Conservation (phyloP, 371 early-diverging fungal species). For the Mortierella polycephala region DNA sequence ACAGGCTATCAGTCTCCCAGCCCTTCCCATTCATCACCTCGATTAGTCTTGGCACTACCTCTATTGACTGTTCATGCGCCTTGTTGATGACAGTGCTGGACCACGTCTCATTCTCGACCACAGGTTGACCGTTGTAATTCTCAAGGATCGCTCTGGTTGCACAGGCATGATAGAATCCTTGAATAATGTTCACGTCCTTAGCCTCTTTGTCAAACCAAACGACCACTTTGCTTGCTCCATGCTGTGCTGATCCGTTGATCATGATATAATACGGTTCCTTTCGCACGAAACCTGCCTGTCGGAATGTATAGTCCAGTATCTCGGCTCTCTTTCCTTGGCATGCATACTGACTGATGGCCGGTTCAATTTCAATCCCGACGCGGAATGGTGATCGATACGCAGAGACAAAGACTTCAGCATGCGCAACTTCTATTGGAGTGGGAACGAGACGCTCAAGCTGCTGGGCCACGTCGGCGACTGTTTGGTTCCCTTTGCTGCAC, state of each 20-base stretch:
- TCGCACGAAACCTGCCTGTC: slow-evolving; percentile 38
- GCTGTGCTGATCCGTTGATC: slow-evolving; percentile 17
- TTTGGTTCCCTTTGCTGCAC: slow-evolving; percentile 3
- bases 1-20: slow-evolving; percentile 50
- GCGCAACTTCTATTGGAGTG: slow-evolving; percentile 51
- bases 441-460: slow-evolving; percentile 30
- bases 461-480: slow-evolving; percentile 5
- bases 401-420: slow-evolving; percentile 56
- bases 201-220: slow-evolving; percentile 64
- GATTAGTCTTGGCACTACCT: slow-evolving; percentile 15
- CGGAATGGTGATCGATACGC: slow-evolving; percentile 46
- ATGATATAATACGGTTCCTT: slow-evolving; percentile 50
- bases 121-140: background rate
- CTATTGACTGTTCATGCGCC: slow-evolving; percentile 22
- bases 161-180: slow-evolving; percentile 68
- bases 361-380: slow-evolving; percentile 52
- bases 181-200: slow-evolving; percentile 56
- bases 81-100: background rate
- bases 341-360: slow-evolving; percentile 34
- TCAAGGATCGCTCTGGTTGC: slow-evolving; percentile 24
- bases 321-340: slow-evolving; percentile 14
- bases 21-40: slow-evolving; percentile 29
- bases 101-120: slow-evolving; percentile 5
- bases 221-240: slow-evolving; percentile 47
- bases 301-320: slow-evolving; percentile 23